Percentiles rank a stretch among this genome's conserved stretches.
Conservation (phyloP, 1,284 basidiomycete species). For the Marasmius sp. region DNA sequence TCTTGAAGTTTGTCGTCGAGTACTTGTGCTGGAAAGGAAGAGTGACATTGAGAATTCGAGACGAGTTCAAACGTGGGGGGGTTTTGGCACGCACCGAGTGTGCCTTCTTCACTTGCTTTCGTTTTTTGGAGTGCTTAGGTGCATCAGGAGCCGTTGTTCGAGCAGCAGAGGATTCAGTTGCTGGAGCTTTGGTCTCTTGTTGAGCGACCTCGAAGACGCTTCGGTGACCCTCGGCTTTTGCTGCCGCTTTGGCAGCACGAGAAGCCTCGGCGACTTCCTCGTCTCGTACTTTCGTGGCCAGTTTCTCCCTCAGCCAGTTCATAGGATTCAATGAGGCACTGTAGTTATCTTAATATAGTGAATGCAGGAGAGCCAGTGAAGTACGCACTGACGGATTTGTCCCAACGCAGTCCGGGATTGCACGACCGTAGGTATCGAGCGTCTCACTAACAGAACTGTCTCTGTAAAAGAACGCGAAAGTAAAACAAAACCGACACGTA, state of each 20-base stretch:
- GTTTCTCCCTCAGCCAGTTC: conserved; percentile 61
- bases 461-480: not conserved
- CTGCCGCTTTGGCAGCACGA: conserved; percentile 51
- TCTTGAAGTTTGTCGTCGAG: conserved; percentile 89
- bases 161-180: conserved; percentile 16
- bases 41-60: not conserved
- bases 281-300: conserved; percentile 49
- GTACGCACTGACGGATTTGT: conserved; percentile 37
- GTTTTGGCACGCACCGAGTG: conserved; percentile 27
- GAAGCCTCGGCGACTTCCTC: conserved; percentile 48
- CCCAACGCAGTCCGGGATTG: conserved; percentile 1
- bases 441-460: conserved; percentile 3
- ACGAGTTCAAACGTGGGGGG: not conserved
- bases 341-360: conserved; percentile 27
- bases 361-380: not conserved
- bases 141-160: conserved; percentile 22
- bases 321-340: conserved; percentile 51
- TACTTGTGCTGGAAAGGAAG: conserved; percentile 74
- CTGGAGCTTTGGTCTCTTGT: conserved; percentile 13
- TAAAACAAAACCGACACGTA: conserved; percentile 5
- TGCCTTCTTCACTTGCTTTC: conserved; percentile 25
- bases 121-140: conserved; percentile 16
- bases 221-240: conserved; percentile 49
- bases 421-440: conserved; percentile 1
- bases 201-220: conserved; percentile 56